Conservation (phyloP, 106 monocot species). For the Iris macrosiphon region DNA sequence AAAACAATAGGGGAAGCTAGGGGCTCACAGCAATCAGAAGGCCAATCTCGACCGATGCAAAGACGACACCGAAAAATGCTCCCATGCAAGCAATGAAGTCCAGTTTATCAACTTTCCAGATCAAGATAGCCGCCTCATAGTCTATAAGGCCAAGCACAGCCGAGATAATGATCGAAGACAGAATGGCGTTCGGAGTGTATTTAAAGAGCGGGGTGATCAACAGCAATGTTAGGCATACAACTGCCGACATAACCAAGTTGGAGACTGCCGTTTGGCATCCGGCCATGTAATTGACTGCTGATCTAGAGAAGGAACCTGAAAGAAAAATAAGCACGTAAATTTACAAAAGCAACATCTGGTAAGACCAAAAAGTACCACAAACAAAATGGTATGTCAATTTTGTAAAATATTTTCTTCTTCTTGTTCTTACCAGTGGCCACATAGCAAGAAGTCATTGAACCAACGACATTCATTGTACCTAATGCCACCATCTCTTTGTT, state of each 20-base stretch:
- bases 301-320: slow-evolving; percentile 86
- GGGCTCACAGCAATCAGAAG: slow-evolving; percentile 71
- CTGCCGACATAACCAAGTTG: slow-evolving; percentile 71
- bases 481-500: slow-evolving; percentile 97
- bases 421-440: slow-evolving; percentile 71
- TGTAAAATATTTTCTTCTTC: neutral
- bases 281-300: slow-evolving; percentile 93
- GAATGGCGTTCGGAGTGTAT: slow-evolving; percentile 84
- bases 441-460: slow-evolving; percentile 88
- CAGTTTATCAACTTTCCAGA: slow-evolving; percentile 86
- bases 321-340: neutral
- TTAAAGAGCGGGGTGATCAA: slow-evolving; percentile 82
- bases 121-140: slow-evolving; percentile 52
- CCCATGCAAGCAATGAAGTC: slow-evolving; percentile 90
- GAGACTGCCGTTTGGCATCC: slow-evolving; percentile 73
- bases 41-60: slow-evolving; percentile 73
- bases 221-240: slow-evolving; percentile 63
- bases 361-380: neutral
- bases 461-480: slow-evolving; percentile 80
- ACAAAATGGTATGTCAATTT: neutral
- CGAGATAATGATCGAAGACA: slow-evolving; percentile 71
- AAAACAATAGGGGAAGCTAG: neutral
- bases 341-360: neutral
- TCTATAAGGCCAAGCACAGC: slow-evolving; percentile 74
- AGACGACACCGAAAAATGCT: slow-evolving; percentile 85